Conservation (phyloP, 768 basidiomycete genomes). For the Psilocybe azurescens region DNA sequence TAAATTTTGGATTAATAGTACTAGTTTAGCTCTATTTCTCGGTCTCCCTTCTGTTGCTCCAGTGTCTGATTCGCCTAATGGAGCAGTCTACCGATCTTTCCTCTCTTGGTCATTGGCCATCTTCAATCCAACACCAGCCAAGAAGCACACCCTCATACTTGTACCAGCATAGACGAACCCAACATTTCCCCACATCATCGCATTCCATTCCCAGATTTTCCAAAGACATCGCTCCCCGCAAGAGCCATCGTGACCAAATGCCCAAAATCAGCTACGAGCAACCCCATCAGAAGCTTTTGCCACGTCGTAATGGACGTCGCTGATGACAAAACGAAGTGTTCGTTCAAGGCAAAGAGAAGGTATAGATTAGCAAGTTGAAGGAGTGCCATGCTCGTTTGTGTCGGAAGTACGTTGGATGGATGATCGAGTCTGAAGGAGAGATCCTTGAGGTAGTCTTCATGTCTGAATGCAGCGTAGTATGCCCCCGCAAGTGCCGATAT, state of each 20-base stretch:
- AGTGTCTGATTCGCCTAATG: too few species aligned
- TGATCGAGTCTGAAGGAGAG: slow-evolving; percentile 27
- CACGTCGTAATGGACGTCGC: slow-evolving; percentile 45
- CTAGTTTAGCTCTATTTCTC: too few species aligned
- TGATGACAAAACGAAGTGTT: slow-evolving; percentile 52
- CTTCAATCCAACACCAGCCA: slow-evolving; percentile 19
- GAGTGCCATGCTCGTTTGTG: slow-evolving; percentile 44
- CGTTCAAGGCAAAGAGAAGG: slow-evolving; percentile 55
- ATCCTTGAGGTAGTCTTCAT: slow-evolving; percentile 40
- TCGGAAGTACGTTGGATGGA: slow-evolving; percentile 19
- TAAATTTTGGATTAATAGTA: too few species aligned
- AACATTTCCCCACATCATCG: slow-evolving; percentile 60
- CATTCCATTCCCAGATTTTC: slow-evolving; percentile 53
- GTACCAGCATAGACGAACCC: slow-evolving; percentile 57
- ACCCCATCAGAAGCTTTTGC: slow-evolving; percentile 45
- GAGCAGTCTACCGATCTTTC: neutral
- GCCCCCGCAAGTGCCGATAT: slow-evolving; percentile 53
- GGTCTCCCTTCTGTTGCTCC: too few species aligned
- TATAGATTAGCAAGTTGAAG: slow-evolving; percentile 57
- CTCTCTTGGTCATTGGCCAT: neutral
- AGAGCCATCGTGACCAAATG: slow-evolving; percentile 52
- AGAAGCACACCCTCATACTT: slow-evolving; percentile 45
- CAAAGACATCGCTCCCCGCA: slow-evolving; percentile 45
- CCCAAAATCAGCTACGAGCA: slow-evolving; percentile 55
- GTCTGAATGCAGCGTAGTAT: slow-evolving; percentile 50